A percentile compares a stretch with the other conserved stretches of the same genome.
Conservation (phyloP, 345 rosid species). For the Physaria fendleri region DNA sequence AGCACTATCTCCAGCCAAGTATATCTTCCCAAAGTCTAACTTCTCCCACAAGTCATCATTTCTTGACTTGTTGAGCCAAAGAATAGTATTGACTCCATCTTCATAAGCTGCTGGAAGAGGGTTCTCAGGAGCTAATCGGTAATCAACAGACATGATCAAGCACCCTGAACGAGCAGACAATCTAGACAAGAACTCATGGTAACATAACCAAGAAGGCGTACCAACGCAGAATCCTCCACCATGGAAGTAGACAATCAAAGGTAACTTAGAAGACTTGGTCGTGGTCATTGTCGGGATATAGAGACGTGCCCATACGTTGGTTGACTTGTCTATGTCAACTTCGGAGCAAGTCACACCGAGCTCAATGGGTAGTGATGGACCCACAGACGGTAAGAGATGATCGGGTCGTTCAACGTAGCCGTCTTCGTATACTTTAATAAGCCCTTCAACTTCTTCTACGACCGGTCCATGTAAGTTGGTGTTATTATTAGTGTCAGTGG, state of each 20-base stretch:
- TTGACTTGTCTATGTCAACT: conserved; percentile 39
- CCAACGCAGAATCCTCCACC: conserved; percentile 69
- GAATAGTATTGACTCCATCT: conserved; percentile 47
- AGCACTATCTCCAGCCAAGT: conserved; percentile 65
- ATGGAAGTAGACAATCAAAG: conserved; percentile 55
- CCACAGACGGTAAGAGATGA: conserved; percentile 43
- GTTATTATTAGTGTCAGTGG: conserved; percentile 19
- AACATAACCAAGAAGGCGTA: conserved; percentile 57
- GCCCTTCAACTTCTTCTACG: conserved; percentile 52
- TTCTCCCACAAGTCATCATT: conserved; percentile 30
- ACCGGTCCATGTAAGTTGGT: conserved; percentile 34
- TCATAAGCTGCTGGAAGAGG: conserved; percentile 62
- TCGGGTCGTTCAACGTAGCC: conserved; percentile 64
- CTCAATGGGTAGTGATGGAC: conserved; percentile 34
- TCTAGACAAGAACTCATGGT: conserved; percentile 46
- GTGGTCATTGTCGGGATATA: conserved; percentile 41
- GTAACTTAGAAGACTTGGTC: conserved; percentile 50
- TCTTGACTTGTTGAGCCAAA: conserved; percentile 46
- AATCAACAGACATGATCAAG: conserved; percentile 44
- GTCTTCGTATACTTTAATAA: conserved; percentile 57
- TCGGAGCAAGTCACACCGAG: conserved; percentile 48
- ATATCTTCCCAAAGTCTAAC: conserved; percentile 37
- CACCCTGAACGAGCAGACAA: conserved; percentile 39
- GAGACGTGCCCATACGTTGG: conserved; percentile 59
- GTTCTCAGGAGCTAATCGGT: conserved; percentile 58